Percentiles rank a stretch among this genome's conserved stretches.
Evolutionary conservation across 2,329 filamentous ascomycete species (phyloP).

Genomic region (Neonectria faginata): DNA sequence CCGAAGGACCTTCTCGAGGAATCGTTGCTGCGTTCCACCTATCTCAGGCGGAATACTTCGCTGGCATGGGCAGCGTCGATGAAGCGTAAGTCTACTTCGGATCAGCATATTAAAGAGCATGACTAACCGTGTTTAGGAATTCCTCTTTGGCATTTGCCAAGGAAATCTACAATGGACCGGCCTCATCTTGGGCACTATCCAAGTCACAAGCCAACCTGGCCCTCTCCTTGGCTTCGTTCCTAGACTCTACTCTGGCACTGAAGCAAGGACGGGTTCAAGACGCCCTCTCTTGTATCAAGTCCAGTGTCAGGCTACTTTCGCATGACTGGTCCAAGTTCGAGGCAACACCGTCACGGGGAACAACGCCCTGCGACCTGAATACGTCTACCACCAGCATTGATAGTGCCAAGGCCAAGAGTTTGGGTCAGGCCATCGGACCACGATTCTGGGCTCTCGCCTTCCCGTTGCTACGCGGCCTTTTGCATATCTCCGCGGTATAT

Average conservation of each 20-base stretch:
- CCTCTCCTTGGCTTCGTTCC: conserved; percentile 55
- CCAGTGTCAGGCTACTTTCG: conserved; percentile 66
- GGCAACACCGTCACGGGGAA: conserved; percentile 35
- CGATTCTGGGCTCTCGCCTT: conserved; percentile 84
- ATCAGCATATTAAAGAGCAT: conserved; percentile 1
- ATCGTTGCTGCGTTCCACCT: conserved; percentile 70
- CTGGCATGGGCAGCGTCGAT: conserved; percentile 73
- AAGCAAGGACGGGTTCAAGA: conserved; percentile 69
- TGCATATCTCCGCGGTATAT: conserved; percentile 82
- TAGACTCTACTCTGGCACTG: conserved; percentile 75
- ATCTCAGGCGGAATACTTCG: conserved; percentile 78
- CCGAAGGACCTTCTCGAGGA: conserved; percentile 54
- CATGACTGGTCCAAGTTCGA: conserved; percentile 68
- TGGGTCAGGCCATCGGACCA: conserved; percentile 56
- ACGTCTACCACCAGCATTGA: conserved; percentile 47
- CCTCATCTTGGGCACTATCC: conserved; percentile 50
- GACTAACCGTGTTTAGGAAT: conserved; percentile 41
- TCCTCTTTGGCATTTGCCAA: conserved; percentile 55
- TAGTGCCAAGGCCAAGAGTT: conserved; percentile 42
- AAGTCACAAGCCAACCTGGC: conserved; percentile 50
- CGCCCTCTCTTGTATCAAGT: conserved; percentile 68
- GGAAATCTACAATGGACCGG: conserved; percentile 47
- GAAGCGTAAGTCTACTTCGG: conserved; percentile 61
- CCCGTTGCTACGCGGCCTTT: conserved; percentile 76
- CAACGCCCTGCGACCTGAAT: conserved; percentile 43